Evolutionary conservation across 2,329 filamentous ascomycete species (phyloP), one percentile per base, ranked within the genome.

Genomic region (Monilinia aucupariae): DNA sequence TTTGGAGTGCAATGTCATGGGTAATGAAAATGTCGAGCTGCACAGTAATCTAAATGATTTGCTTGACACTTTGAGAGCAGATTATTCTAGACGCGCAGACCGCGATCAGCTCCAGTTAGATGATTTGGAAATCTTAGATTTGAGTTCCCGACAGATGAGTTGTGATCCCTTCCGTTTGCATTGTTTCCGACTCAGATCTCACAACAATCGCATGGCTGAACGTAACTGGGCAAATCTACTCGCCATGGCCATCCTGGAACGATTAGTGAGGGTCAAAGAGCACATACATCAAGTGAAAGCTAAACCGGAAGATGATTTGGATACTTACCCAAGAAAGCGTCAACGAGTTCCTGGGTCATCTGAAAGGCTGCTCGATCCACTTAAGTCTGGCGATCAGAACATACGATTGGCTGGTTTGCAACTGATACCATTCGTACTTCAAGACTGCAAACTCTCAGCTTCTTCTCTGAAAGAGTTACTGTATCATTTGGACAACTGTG

Each of bases 61-160:
- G 2, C 73, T 86, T 41, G 87, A 92, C 51, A 79, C 82, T 4
- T 76, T 99, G n/a, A 88, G 87, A 78, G 77, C 78, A 10, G 93
- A 97, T 70, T 97, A 97, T 74, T 80, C 84, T 4, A 86, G 81
- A 67, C 83, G 91, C 65, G 80, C 85, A 43, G 85, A 89, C 54
- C 85, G 85, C 64, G 86, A 90, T 54, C 84, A 87, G 45, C 79
- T 97, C 13, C 88, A 91, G 67, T 76, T 96, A n/a, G 85, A 90
- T 65, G 90, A 97, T 69, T 73, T 97, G 73, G 80, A 71, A 69
- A 73, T 71, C 71, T 78, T 71, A 72, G 79, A 67, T 63, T 69
- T 60, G 75, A 79, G 69, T 47, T 54, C 61, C 15, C 56, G 63
- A 20, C 48, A 45, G 22, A 50, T n/a, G 22, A 48, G 61, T 59